A percentile compares a stretch with the other conserved stretches of the same genome.
phyloP scores from a whole-genome alignment of 1,284 basidiomycete species.

The Moesziomyces aphidis region DNA sequence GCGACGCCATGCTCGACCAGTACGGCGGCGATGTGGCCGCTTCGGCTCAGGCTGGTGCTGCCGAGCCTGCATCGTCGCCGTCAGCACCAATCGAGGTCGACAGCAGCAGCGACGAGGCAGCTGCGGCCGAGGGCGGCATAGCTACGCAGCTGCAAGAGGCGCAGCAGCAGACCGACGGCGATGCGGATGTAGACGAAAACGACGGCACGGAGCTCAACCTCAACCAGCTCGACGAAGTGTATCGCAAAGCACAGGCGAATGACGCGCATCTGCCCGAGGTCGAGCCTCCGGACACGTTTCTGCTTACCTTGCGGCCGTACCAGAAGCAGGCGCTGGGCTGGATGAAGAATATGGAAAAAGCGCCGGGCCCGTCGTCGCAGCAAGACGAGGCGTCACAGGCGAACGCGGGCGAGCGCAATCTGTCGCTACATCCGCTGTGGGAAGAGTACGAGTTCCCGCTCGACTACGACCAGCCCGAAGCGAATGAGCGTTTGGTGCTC shows the following conservation, averaged over 20 bases:
- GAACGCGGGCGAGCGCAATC: conserved; percentile 59
- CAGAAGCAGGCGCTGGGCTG: conserved; percentile 96
- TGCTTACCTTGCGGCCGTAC: conserved; percentile 81
- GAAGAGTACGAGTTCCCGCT: conserved; percentile 76
- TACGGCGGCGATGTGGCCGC: conserved; percentile 68
- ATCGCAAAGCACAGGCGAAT: conserved; percentile 77
- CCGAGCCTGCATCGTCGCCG: conserved; percentile 2
- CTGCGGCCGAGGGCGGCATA: conserved; percentile 7
- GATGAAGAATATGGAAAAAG: conserved; percentile 86
- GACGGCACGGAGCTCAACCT: conserved; percentile 62
- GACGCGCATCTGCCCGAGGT: conserved; percentile 82
- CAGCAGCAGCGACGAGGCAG: conserved; percentile 14
- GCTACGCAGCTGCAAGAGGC: conserved; percentile 28
- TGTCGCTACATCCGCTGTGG: conserved; percentile 89
- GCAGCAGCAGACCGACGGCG: conserved; percentile 30
- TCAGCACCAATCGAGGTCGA: conserved; percentile 15
- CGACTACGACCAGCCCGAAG: conserved; percentile 49
- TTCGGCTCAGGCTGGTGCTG: conserved; percentile 4
- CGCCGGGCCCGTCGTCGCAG: conserved; percentile 11
- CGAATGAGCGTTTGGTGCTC: conserved; percentile 39
- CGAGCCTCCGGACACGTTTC: conserved; percentile 84
- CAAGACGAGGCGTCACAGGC: conserved; percentile 7
- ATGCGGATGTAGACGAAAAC: conserved; percentile 38
- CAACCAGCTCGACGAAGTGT: conserved; percentile 56
- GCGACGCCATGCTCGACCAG: conserved; percentile 55